Conservation (phyloP, 306 rosid species). For the Crotalaria pallida region DNA sequence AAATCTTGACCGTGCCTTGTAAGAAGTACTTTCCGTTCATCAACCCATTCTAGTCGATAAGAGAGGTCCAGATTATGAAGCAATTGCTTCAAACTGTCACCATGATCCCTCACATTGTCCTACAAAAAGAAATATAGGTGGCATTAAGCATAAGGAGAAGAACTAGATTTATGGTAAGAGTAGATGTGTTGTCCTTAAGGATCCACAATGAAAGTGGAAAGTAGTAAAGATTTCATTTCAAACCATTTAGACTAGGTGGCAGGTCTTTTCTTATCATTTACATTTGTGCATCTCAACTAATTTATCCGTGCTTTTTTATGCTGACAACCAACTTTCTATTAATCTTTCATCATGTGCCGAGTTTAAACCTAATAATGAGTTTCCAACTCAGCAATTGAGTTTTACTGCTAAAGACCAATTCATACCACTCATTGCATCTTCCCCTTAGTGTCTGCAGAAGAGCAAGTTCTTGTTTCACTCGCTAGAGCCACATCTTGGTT, state of each 20-base stretch:
- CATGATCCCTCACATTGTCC: slow-evolving; percentile 48
- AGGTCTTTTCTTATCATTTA: neutral
- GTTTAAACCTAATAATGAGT: slow-evolving; percentile 5
- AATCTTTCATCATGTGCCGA: neutral
- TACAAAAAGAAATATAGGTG: slow-evolving; percentile 26
- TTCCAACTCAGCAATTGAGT: slow-evolving; percentile 1
- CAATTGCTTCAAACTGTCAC: slow-evolving; percentile 61
- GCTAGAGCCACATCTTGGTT: neutral
- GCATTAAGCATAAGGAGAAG: slow-evolving; percentile 12
- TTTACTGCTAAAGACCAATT: slow-evolving; percentile 14
- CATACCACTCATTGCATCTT: slow-evolving; percentile 11
- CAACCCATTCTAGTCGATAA: slow-evolving; percentile 70
- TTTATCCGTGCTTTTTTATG: slow-evolving; percentile 2
- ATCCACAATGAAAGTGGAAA: neutral
- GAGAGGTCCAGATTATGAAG: slow-evolving; percentile 86
- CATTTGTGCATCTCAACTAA: slow-evolving; percentile 9
- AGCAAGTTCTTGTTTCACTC: slow-evolving; percentile 3
- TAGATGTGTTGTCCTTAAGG: slow-evolving; percentile 12
- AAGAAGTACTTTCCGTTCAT: slow-evolving; percentile 62
- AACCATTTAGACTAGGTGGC: slow-evolving; percentile 6
- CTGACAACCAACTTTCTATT: slow-evolving; percentile 3
- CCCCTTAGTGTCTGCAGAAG: neutral
- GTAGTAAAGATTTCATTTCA: slow-evolving; percentile 21
- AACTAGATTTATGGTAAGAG: slow-evolving; percentile 7
- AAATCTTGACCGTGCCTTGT: slow-evolving; percentile 63